Evolutionary conservation across 2,329 filamentous ascomycete species (phyloP).

Genomic region (Xylaria digitata): DNA sequence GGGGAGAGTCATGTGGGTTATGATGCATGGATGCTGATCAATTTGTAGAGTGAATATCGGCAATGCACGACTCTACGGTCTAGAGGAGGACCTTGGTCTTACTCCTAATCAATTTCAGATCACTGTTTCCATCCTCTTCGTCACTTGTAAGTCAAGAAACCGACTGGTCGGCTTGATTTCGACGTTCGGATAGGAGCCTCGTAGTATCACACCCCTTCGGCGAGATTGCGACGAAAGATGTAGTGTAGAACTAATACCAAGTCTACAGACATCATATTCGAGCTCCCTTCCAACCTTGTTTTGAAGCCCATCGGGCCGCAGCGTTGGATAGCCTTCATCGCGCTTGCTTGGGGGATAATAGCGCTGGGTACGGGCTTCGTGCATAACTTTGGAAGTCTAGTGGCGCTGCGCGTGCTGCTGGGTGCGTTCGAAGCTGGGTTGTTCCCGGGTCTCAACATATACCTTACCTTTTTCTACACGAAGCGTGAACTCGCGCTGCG

Average conservation of each 20-base stretch:
- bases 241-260: constrained; percentile 2
- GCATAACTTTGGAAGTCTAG: constrained; percentile 70
- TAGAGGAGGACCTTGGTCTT: constrained; percentile 72
- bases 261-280: constrained; percentile 61
- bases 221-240: neutral
- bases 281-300: constrained; percentile 73
- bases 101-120: constrained; percentile 75
- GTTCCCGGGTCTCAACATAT: constrained; percentile 47
- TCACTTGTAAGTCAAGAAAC: constrained; percentile 62
- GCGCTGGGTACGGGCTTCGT: constrained; percentile 77
- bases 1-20: constrained; percentile 11
- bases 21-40: constrained; percentile 8
- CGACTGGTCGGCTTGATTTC: constrained; percentile 27
- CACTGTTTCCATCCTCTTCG: constrained; percentile 73
- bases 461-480: constrained; percentile 79
- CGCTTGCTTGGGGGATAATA: constrained; percentile 72
- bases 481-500: constrained; percentile 77
- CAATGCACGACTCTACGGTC: constrained; percentile 72
- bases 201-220: neutral
- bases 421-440: constrained; percentile 63
- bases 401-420: constrained; percentile 76
- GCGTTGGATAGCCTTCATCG: constrained; percentile 73
- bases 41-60: constrained; percentile 73
- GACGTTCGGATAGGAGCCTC: neutral
- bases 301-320: constrained; percentile 72